These are phyloP conservation scores for Ploettnerulaceae sp. DNA, from an alignment of 2,329 filamentous ascomycete genomes.

Conservation along the genomic window DNA sequence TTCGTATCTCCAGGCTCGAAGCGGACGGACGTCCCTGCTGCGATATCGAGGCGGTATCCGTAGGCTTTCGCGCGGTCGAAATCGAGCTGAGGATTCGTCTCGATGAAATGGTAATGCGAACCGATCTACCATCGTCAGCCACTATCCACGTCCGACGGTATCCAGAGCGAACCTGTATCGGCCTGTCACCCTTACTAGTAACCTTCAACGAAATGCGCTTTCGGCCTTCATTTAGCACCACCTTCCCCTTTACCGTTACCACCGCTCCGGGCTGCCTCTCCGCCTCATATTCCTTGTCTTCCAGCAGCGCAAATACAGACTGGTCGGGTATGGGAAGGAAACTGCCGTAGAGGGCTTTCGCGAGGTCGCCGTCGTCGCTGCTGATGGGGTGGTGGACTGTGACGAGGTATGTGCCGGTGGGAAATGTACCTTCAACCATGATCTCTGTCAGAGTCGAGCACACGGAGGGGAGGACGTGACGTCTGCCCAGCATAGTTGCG, in stretches of 20 bases:
- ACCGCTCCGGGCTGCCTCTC: conserved; percentile 74
- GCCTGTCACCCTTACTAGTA: conserved; percentile 81
- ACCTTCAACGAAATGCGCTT: conserved; percentile 70
- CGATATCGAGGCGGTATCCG: conserved; percentile 82
- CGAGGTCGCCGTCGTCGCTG: conserved; percentile 79
- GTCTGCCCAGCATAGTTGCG: conserved; percentile 85
- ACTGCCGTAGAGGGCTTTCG: conserved; percentile 83
- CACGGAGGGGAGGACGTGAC: conserved; percentile 84
- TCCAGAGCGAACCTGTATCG: conserved; percentile 64
- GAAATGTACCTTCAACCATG: conserved; percentile 92
- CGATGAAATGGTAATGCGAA: conserved; percentile 94
- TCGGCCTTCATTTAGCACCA: conserved; percentile 69
- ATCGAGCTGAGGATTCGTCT: conserved; percentile 83
- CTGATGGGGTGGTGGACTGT: conserved; percentile 89
- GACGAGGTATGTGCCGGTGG: conserved; percentile 84
- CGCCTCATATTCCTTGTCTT: conserved; percentile 60
- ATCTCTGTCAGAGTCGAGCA: conserved; percentile 74
- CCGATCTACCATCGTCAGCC: conserved; percentile 51
- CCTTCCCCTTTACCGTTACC: conserved; percentile 58
- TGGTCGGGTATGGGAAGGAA: conserved; percentile 76
- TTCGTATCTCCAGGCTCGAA: conserved; percentile 93
- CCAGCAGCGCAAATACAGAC: conserved; percentile 61
- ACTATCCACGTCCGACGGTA: background rate
- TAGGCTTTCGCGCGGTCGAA: conserved; percentile 83
- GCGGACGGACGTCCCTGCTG: conserved; percentile 84